These are phyloP conservation scores for Capsicum baccatum DNA, from an alignment of 257 asterid species.

Conservation along the genomic window DNA sequence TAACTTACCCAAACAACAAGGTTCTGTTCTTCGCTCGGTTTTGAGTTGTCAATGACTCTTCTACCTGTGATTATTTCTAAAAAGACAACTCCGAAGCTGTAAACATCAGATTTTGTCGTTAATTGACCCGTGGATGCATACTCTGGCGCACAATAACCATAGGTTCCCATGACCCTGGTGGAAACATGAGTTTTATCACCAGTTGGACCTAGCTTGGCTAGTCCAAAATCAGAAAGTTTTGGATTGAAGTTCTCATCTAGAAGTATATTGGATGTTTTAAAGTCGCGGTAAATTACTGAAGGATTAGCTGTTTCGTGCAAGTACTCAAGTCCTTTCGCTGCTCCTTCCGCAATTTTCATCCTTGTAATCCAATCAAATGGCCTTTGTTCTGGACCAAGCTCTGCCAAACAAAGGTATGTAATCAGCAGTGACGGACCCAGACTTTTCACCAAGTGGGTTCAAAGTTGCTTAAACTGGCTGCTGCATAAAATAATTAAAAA, in stretches of 20 bases:
- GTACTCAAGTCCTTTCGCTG: slow-evolving; percentile 82
- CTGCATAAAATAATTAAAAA: no score
- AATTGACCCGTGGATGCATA: slow-evolving; percentile 75
- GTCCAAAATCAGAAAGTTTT: slow-evolving; percentile 81
- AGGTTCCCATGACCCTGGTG: slow-evolving; percentile 87
- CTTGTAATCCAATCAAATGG: slow-evolving; percentile 70
- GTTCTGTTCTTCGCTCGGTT: slow-evolving; percentile 75
- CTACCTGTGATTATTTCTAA: slow-evolving; percentile 84
- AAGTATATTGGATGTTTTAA: slow-evolving; percentile 86
- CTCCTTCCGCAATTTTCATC: slow-evolving; percentile 77
- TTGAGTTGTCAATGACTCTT: slow-evolving; percentile 69
- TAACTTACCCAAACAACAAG: slow-evolving; percentile 71
- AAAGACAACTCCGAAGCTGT: slow-evolving; percentile 87
- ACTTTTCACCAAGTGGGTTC: no score
- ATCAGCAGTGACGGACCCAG: neutral
- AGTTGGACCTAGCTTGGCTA: slow-evolving; percentile 77
- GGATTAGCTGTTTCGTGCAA: slow-evolving; percentile 89
- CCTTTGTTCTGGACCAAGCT: slow-evolving; percentile 45
- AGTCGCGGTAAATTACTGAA: slow-evolving; percentile 82
- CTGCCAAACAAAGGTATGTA: slow-evolving; percentile 38
- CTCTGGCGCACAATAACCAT: slow-evolving; percentile 88
- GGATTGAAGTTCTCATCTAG: slow-evolving; percentile 59
- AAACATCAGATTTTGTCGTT: slow-evolving; percentile 78
- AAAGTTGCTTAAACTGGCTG: no score
- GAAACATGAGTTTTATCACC: slow-evolving; percentile 67